A percentile compares a stretch with the other conserved stretches of the same genome.
Evolutionary conservation across 371 early-diverging fungal species (phyloP).

Genomic region (Nematocida minor): DNA sequence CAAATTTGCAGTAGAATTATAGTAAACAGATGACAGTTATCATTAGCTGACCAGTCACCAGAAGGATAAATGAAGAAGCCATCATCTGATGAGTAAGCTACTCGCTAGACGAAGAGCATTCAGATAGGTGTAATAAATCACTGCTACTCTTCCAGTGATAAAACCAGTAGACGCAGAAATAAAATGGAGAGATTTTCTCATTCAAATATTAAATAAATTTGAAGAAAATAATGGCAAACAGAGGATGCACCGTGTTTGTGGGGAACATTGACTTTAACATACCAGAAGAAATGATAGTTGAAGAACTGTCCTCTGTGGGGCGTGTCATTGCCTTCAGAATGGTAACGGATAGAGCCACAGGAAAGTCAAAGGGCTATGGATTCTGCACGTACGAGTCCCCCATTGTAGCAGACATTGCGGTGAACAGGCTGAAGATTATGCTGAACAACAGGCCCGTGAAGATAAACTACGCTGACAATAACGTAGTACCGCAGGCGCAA

Average conservation of each 20-base stretch:
- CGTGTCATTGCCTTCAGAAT: slow-evolving; percentile 64
- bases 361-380: slow-evolving; percentile 66
- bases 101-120: too few species aligned
- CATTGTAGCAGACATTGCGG: slow-evolving; percentile 65
- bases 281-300: slow-evolving; percentile 63
- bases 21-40: too few species aligned
- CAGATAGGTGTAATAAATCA: too few species aligned
- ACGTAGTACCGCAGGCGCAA: slow-evolving; percentile 51
- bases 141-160: too few species aligned
- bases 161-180: too few species aligned
- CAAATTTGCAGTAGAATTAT: too few species aligned
- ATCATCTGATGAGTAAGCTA: too few species aligned
- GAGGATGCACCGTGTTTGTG: slow-evolving; percentile 66
- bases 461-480: slow-evolving; percentile 66
- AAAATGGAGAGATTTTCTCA: too few species aligned
- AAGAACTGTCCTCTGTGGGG: slow-evolving; percentile 65
- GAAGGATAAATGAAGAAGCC: too few species aligned
- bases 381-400: slow-evolving; percentile 66
- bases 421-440: slow-evolving; percentile 63
- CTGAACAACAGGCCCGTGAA: slow-evolving; percentile 65
- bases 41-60: too few species aligned
- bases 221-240: slow-evolving; percentile 44
- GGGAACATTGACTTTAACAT: slow-evolving; percentile 66
- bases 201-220: too few species aligned
- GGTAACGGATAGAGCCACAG: slow-evolving; percentile 64